Conservation (phyloP, 345 rosid genomes). For the Raphanus raphanistrum region DNA sequence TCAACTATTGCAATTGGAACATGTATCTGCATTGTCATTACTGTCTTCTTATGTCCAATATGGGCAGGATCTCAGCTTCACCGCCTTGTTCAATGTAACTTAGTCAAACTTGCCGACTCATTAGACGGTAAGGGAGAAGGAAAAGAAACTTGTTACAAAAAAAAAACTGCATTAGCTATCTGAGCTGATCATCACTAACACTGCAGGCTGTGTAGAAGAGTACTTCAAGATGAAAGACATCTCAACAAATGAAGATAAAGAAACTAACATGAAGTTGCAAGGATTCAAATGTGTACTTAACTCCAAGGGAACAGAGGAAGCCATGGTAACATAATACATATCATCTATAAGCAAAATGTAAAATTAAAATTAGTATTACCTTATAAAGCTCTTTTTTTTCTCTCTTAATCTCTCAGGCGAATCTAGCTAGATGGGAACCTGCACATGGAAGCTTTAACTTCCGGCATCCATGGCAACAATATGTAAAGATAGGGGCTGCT, state of each 20-base stretch:
- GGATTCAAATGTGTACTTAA: conserved; percentile 65
- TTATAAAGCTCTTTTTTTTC: too few relatives aligned
- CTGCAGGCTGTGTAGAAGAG: conserved; percentile 51
- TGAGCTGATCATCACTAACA: conserved; percentile 1
- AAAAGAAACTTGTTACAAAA: neutral
- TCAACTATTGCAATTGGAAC: conserved; percentile 67
- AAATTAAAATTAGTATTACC: neutral
- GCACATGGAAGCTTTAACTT: conserved; percentile 69
- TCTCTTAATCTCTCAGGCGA: conserved; percentile 43
- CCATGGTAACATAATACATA: conserved; percentile 47
- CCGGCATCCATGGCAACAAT: conserved; percentile 79
- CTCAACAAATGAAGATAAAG: conserved; percentile 34
- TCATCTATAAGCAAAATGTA: neutral
- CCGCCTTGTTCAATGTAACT: conserved; percentile 48
- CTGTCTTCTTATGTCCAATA: conserved; percentile 60
- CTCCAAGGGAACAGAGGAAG: conserved; percentile 73
- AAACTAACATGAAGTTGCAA: conserved; percentile 36
- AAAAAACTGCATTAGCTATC: neutral
- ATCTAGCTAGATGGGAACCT: conserved; percentile 81
- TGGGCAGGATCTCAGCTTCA: conserved; percentile 88
- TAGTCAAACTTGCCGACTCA: conserved; percentile 63
- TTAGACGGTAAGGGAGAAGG: conserved; percentile 51
- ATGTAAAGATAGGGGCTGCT: conserved; percentile 63
- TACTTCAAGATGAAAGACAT: conserved; percentile 46
- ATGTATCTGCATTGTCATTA: conserved; percentile 55